Percentiles rank a stretch among this genome's conserved stretches.
Conservation (phyloP, 257 asterid genomes). For the Verbena officinalis region DNA sequence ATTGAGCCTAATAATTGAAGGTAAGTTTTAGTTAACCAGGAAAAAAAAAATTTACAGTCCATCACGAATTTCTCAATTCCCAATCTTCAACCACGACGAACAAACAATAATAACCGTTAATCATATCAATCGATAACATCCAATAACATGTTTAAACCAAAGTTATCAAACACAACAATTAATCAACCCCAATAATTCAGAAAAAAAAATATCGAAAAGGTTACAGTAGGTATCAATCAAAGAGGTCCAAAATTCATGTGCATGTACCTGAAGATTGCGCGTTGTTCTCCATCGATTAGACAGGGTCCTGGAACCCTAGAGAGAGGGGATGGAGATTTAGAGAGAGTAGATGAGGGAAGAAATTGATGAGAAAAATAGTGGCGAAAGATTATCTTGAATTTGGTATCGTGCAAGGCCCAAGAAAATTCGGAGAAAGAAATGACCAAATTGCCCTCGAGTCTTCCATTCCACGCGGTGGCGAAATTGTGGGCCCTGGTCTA, state of each 20-base stretch:
- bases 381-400: constrained; percentile 31
- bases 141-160: not conserved
- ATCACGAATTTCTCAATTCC: not conserved
- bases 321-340: constrained; percentile 17
- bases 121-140: constrained; percentile 11
- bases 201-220: not conserved
- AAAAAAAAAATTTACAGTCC: not conserved
- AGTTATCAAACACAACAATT: constrained; percentile 1
- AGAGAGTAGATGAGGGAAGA: constrained; percentile 12
- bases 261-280: constrained; percentile 46
- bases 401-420: constrained; percentile 27
- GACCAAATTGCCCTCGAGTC: constrained; percentile 40
- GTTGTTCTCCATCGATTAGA: constrained; percentile 43
- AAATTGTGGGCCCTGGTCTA: constrained; percentile 23
- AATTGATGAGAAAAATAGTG: constrained; percentile 27
- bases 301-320: constrained; percentile 34
- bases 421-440: constrained; percentile 22
- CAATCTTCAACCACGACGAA: not conserved
- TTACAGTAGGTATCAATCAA: not conserved
- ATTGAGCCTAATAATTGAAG: constrained; percentile 1
- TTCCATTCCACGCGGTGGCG: constrained; percentile 31
- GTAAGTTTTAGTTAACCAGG: not conserved
- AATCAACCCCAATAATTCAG: not conserved
- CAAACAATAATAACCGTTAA: not conserved
- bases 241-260: constrained; percentile 6